These are phyloP conservation scores for Colletotrichum kahawae DNA, from an alignment of 2,329 filamentous ascomycete genomes.

Conservation along the genomic window DNA sequence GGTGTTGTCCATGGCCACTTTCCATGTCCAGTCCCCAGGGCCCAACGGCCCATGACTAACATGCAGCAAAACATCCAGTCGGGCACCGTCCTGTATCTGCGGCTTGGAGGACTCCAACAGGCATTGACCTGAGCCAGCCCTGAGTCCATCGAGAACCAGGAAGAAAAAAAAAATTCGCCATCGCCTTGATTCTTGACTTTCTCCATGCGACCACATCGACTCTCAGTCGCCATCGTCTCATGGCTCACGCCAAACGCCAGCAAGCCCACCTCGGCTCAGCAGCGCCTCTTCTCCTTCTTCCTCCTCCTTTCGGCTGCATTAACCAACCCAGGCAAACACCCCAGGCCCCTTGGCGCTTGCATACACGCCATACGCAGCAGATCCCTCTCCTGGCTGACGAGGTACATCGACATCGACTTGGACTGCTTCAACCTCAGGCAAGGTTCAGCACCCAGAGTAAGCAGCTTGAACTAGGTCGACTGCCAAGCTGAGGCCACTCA, in stretches of 20 bases:
- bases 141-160: background rate
- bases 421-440: background rate
- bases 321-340: background rate
- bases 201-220: background rate
- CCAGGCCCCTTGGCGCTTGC: background rate
- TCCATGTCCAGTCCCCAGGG: background rate
- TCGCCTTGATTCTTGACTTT: background rate
- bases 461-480: background rate
- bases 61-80: background rate
- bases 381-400: background rate
- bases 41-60: background rate
- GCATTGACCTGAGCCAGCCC: background rate
- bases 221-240: background rate
- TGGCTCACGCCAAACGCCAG: background rate
- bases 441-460: background rate
- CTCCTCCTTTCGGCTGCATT: background rate
- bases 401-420: background rate
- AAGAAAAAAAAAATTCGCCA: background rate
- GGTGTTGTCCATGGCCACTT: background rate
- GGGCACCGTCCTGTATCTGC: background rate
- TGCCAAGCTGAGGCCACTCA: background rate
- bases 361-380: background rate
- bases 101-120: conserved; percentile 14
- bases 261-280: background rate
- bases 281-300: background rate